Base-by-base conservation (phyloP, 345 rosid species). In the Gossypium arboreum region DNA sequence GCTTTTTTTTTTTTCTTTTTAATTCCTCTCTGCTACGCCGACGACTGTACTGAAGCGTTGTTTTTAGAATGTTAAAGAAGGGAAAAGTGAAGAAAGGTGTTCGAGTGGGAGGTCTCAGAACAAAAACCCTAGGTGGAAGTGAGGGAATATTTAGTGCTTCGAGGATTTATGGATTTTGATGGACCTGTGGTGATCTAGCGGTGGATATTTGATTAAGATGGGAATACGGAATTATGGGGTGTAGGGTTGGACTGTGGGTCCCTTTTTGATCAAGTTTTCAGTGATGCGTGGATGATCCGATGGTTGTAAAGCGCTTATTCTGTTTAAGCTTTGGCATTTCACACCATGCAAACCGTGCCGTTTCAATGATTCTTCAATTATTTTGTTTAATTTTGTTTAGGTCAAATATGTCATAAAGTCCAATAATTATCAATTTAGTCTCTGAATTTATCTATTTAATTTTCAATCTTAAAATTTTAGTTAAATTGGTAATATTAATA, bases 1-100 rank as follows among this genome's bases (percentile, higher is more conserved):
- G 2, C 7, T 12, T 77, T 68, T 78, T 73, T 74, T 69, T 2
- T 34, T 4, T 34, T 3, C 39, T 18, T 39, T 18, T 11, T 63
- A 57, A 51, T 56, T 25, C 71, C 71, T 9, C 70, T 56, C 41
- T 70, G 73, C 47, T 52, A 52, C 60, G 58, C 64, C 79, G 68
- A 54, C 79, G 68, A 64, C 76, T 78, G 75, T 81, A 62, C 75
- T 74, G 64, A 71, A 85, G 85, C 86, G 79, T 74, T 54, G 10
- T 17, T n/a, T 72, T 45, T 20, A 25, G 44, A 25, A 39, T 61
- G 72, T 71, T 17, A 77, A n/a, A 58, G 65, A 74, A 77, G 81
- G 54, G 60, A 16, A n/a, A 60, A 75, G 61, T 74, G 72, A 27
- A 39, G 7, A 45, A 45, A 10, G 50, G 39, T 75, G 54, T 12